Base-by-base conservation (phyloP, 129 eudicot genomes). In the Ambrosia artemisiifolia region DNA sequence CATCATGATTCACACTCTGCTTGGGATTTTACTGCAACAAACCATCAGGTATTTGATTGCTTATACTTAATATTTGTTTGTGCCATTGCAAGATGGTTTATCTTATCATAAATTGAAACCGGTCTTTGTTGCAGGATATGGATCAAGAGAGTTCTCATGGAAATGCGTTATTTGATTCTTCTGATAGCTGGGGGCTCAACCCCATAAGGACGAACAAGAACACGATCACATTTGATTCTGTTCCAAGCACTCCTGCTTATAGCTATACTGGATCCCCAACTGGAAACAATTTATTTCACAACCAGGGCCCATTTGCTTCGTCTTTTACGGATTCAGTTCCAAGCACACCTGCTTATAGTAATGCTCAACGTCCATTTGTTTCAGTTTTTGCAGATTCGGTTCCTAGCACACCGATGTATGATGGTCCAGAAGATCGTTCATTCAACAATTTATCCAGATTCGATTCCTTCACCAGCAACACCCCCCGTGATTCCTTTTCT, bases 181-280 rank as follows among this genome's bases (percentile, higher is more conserved):
- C 85, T 62, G 88, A 86, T 43, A 75, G 73, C 56, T 92, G 90
- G 88, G 88, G 86, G 35, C 79, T 92, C 67, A 81, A 80, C 67
- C 91, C 89, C 10, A 87, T 87, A 19, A 90, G 61, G 81, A 89
- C 92, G 62, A 89, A 79, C 69, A 61, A 72, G 69, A 72, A 55
- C 77, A 72, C 69, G 19, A 32, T 46, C 69, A 2, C 4, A 47
- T 81, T 84, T 74, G 96, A 91, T 67, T 91, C 97, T 61, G 91
- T 88, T 48, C 93, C 93, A 12, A 79, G 96, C 80, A 92, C 98
- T 42, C 95, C 97, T 49, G 72, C 79, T 20, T 86, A 79, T 69
- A 83, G 83, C 51, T 79, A 83, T 18, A 71, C 74, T 30, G 83
- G 78, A 82, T 79, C 90, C 60, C 90, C 90, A 32, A 56, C 54